Evolutionary conservation across 495 filamentous ascomycete species (phyloP), one percentile per base, ranked within the genome.

Genomic region (Penicillium argentinense): DNA sequence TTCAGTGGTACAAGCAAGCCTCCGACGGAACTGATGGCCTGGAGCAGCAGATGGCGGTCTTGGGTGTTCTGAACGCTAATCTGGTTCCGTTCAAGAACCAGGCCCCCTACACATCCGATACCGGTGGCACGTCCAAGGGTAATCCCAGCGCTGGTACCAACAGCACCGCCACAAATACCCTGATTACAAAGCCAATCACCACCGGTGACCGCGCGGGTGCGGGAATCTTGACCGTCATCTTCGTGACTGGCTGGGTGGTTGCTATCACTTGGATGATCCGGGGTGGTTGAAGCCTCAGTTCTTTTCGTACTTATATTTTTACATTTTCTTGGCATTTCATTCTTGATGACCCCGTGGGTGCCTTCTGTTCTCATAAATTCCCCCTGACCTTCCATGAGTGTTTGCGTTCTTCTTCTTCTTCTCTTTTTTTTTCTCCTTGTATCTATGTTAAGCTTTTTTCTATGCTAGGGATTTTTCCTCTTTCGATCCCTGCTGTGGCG

Each of bases 61-160:
- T 84, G 28, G 77, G 79, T 49, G 69, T 83, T 14, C 66, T 85
- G 25, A 70, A 81, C 44, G 67, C 74, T n/a, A 67, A 67, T 24
- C 57, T 86, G 42, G 69, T 81, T 28, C 53, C 63, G 6, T 57
- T 79, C 53, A 66, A 67, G 51, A 58, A 62, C 5, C 49, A 68
- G 9, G 62, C 66, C 0, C 83, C 85, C 1, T 62, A 78, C 13
- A 88, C 84, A 1, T 61, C 72, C 1, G 57, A 69, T 0, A 79
- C 66, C 2, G 86, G 86, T 5, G 86, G 85, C n/a, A 87, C 79
- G 0, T 86, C 83, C 6, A 72, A 75, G 49, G 79, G 83, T 18
- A 68, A 89, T 50, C 73, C 78, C 0, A 67, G 63, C 16, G 86
- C 82, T 2, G 84, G 85, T 5, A 69, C 67, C 23, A 57, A 57